Conservation (phyloP, 331 rosid genomes). For the Malus hybrid region DNA sequence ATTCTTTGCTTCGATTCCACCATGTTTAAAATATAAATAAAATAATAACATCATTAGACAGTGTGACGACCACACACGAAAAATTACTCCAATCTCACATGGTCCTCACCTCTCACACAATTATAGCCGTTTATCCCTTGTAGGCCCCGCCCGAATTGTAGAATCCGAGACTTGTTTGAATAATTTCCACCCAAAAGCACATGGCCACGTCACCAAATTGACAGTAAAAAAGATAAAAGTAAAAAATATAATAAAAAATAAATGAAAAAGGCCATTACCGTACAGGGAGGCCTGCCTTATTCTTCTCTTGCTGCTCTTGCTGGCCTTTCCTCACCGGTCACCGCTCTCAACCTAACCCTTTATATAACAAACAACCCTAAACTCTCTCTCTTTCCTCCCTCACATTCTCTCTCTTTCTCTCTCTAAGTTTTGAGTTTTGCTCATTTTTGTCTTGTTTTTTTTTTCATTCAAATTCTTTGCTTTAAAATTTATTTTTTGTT, state of each 20-base stretch:
- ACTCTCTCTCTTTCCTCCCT: background rate
- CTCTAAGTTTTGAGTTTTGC: background rate
- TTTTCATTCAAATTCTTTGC: background rate
- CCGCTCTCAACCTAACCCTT: background rate
- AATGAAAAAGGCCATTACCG: background rate
- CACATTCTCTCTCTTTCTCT: constrained; percentile 2
- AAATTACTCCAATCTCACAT: background rate
- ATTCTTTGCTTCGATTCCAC: no score
- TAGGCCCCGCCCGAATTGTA: background rate
- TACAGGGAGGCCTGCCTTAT: constrained; percentile 11
- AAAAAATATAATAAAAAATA: background rate
- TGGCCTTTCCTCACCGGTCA: background rate
- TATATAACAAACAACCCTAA: background rate
- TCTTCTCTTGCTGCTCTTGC: background rate
- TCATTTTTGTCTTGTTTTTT: background rate
- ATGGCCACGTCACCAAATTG: constrained; percentile 12
- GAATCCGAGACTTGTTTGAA: background rate
- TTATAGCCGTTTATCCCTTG: constrained; percentile 14
- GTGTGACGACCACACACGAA: no score
- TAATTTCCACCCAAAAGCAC: background rate
- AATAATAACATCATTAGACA: no score
- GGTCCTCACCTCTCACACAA: no score
- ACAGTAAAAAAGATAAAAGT: background rate
- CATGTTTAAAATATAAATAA: no score
- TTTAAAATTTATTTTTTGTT: background rate